These are phyloP conservation scores for Fusarium ramigenum DNA, from an alignment of 2,329 filamentous ascomycete species.

Conservation along the genomic window DNA sequence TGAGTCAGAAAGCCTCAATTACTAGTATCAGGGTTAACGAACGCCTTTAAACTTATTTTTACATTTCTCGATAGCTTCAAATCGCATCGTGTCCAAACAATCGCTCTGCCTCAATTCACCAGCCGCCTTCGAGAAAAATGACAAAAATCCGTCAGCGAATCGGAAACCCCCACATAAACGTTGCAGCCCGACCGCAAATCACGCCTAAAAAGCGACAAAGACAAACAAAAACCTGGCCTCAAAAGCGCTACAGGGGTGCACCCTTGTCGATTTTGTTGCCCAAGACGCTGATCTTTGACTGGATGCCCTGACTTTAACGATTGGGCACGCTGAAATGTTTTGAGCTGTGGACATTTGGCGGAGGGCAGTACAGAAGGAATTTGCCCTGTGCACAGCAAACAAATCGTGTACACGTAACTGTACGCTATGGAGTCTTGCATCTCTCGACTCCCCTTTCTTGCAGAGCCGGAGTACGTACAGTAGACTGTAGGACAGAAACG, in stretches of 20 bases:
- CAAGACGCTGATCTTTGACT: conserved; percentile 31
- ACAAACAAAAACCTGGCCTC: conserved; percentile 23
- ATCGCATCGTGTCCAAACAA: conserved; percentile 1
- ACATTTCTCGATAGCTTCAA: not conserved
- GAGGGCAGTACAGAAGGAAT: not conserved
- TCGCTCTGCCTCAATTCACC: conserved; percentile 3
- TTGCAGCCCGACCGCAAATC: conserved; percentile 35
- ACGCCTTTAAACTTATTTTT: not conserved
- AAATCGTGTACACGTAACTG: conserved; percentile 23
- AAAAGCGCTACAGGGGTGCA: conserved; percentile 25
- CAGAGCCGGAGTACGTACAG: conserved; percentile 1
- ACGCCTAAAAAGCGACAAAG: conserved; percentile 17
- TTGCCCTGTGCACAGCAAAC: not conserved
- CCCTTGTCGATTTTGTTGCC: conserved; percentile 3
- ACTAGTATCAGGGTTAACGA: rapidly evolving
- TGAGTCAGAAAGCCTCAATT: conserved; percentile 1
- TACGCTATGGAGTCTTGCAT: conserved; percentile 24
- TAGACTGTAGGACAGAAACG: not conserved
- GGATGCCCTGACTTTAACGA: conserved; percentile 34
- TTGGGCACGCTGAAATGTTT: conserved; percentile 21
- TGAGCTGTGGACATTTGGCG: not conserved
- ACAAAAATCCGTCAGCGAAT: conserved; percentile 21
- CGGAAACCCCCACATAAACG: conserved; percentile 38
- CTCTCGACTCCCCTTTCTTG: conserved; percentile 20
- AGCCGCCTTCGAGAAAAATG: conserved; percentile 9